Evolutionary conservation across 2,329 filamentous ascomycete genomes (phyloP).

Genomic region (Rutstroemia sp.): DNA sequence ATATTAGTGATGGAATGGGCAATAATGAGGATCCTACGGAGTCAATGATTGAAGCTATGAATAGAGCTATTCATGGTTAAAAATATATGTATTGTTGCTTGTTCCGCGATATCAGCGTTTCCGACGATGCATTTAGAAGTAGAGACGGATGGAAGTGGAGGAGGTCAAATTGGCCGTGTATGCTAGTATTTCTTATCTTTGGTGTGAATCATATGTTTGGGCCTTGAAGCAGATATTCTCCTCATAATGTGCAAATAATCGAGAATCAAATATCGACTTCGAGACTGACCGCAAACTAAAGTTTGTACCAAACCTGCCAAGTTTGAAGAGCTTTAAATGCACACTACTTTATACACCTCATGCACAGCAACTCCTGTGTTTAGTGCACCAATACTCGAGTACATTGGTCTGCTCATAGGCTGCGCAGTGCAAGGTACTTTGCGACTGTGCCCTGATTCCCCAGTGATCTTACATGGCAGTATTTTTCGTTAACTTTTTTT

Average conservation of each 20-base stretch:
- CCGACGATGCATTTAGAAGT: conserved; percentile 28
- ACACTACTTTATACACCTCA: too few species aligned
- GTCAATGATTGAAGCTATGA: conserved; percentile 16
- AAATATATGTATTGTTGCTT: conserved; percentile 28
- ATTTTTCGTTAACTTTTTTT: too few species aligned
- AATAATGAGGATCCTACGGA: conserved; percentile 23
- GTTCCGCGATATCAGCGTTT: conserved; percentile 26
- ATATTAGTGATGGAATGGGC: conserved; percentile 19
- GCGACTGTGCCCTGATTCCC: too few species aligned
- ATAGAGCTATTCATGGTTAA: conserved; percentile 17
- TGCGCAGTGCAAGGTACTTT: too few species aligned
- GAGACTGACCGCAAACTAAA: too few species aligned
- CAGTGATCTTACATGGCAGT: too few species aligned
- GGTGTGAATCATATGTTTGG: conserved; percentile 21
- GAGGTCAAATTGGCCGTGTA: conserved; percentile 27
- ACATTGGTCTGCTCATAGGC: too few species aligned
- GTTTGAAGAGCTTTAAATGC: too few species aligned
- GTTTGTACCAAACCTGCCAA: too few species aligned
- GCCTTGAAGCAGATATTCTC: conserved; percentile 4
- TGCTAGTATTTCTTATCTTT: conserved; percentile 28
- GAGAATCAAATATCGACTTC: not conserved
- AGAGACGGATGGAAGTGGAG: conserved; percentile 23
- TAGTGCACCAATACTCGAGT: too few species aligned
- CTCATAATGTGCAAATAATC: not conserved
- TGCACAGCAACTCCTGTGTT: too few species aligned